Conservation (phyloP, 1,284 basidiomycete genomes). For the Boletellus sp. region DNA sequence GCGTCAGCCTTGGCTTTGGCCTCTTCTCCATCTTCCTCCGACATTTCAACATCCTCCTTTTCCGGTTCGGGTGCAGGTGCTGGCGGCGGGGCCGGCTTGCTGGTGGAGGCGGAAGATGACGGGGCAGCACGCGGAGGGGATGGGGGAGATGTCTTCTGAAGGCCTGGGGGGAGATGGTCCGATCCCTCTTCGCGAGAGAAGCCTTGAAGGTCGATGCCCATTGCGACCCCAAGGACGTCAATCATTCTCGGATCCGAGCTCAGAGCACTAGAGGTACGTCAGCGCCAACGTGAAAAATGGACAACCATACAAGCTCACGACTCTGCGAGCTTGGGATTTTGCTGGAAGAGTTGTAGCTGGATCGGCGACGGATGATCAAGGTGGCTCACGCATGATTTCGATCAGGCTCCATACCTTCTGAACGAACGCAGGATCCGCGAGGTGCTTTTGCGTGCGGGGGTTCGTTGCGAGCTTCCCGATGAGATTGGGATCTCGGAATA, state of each 20-base stretch:
- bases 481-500: constrained; percentile 86
- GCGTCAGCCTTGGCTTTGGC: constrained; percentile 71
- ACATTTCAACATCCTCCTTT: constrained; percentile 58
- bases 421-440: constrained; percentile 80
- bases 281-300: constrained; percentile 1
- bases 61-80: constrained; percentile 35
- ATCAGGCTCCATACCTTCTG: constrained; percentile 46
- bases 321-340: constrained; percentile 59
- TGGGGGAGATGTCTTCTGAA: constrained; percentile 38
- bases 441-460: constrained; percentile 80
- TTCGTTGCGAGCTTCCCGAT: constrained; percentile 82
- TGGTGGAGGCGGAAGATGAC: constrained; percentile 31
- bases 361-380: not conserved
- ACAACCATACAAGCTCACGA: constrained; percentile 33
- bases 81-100: constrained; percentile 26
- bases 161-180: constrained; percentile 69
- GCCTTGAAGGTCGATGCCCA: constrained; percentile 92
- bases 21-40: constrained; percentile 59
- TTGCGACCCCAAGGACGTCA: constrained; percentile 86
- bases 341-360: constrained; percentile 59
- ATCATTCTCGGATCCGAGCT: constrained; percentile 87
- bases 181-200: constrained; percentile 85
- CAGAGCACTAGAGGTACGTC: constrained; percentile 43
- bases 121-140: constrained; percentile 43
- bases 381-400: not conserved